phyloP scores from a whole-genome alignment of 2,329 filamentous ascomycete species.

The Fusarium tricinctum region DNA sequence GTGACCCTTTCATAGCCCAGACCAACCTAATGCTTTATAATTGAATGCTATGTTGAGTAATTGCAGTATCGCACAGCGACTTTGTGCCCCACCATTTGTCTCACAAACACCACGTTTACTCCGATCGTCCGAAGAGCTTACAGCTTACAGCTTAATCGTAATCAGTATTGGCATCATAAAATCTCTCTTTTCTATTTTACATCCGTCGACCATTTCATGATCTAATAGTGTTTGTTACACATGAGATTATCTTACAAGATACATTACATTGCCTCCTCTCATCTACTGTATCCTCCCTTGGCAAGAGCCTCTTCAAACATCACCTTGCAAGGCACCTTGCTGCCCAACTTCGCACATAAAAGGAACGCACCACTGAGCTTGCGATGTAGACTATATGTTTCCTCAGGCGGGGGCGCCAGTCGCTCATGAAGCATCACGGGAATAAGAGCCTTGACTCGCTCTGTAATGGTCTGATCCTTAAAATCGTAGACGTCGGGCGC shows the following conservation, averaged over 20 bases:
- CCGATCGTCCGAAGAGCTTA: constrained; percentile 12
- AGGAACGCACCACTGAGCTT: constrained; percentile 97
- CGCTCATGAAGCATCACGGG: constrained; percentile 94
- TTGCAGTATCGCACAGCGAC: constrained; percentile 17
- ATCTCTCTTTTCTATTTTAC: constrained; percentile 26
- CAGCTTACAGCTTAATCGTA: no score
- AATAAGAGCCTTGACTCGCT: constrained; percentile 88
- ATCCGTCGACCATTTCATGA: constrained; percentile 9
- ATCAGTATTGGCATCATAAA: constrained; percentile 1
- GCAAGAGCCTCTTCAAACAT: constrained; percentile 76
- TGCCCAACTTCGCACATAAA: constrained; percentile 88
- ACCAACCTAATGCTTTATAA: no score
- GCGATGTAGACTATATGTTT: constrained; percentile 95
- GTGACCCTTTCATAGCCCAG: neutral
- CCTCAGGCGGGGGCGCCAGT: constrained; percentile 91
- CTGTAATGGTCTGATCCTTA: constrained; percentile 93
- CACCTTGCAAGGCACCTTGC: constrained; percentile 82
- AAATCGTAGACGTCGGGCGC: constrained; percentile 94
- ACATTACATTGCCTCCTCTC: constrained; percentile 16
- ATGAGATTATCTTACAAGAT: constrained; percentile 28
- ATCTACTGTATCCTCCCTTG: constrained; percentile 52
- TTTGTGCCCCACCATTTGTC: constrained; percentile 19
- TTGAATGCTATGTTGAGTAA: neutral
- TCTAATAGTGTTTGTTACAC: constrained; percentile 44
- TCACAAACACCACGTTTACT: constrained; percentile 2